A percentile compares a stretch with the other conserved stretches of the same genome.
Evolutionary conservation across 257 asterid genomes (phyloP).

Genomic region (Leptodermis oblonga): DNA sequence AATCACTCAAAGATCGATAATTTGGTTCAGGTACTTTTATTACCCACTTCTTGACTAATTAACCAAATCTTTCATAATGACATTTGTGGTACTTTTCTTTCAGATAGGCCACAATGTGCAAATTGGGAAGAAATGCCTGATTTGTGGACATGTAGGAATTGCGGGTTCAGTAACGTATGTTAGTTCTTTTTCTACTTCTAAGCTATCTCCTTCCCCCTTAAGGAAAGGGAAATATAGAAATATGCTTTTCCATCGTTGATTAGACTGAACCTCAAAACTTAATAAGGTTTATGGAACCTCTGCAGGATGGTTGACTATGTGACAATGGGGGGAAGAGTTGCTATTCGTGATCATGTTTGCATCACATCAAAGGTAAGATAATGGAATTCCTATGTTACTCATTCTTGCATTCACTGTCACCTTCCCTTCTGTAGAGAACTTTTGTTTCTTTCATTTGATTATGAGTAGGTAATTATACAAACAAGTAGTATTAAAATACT

Average conservation of each 20-base stretch:
- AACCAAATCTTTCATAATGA: conserved; percentile 8
- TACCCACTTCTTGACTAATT: conserved; percentile 9
- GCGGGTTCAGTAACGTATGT: conserved; percentile 89
- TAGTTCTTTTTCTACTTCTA: neutral
- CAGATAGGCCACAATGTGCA: conserved; percentile 91
- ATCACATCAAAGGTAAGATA: conserved; percentile 58
- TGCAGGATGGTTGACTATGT: conserved; percentile 80
- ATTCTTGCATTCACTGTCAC: neutral
- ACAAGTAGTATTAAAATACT: no score
- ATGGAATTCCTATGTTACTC: neutral
- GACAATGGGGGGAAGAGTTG: conserved; percentile 73
- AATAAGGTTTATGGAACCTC: conserved; percentile 7
- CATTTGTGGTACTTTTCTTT: conserved; percentile 22
- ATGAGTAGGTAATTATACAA: neutral
- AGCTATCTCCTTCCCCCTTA: neutral
- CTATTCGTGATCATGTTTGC: conserved; percentile 70
- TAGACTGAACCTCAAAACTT: neutral
- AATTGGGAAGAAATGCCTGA: conserved; percentile 66
- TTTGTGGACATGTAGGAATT: conserved; percentile 90
- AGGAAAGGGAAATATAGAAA: neutral
- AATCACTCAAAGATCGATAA: conserved; percentile 88
- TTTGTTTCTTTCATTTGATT: neutral
- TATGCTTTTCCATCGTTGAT: neutral
- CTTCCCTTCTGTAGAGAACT: neutral
- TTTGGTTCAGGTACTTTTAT: conserved; percentile 74